Conservation (phyloP, 2,329 filamentous ascomycete genomes). For the Esteya vermicola region DNA sequence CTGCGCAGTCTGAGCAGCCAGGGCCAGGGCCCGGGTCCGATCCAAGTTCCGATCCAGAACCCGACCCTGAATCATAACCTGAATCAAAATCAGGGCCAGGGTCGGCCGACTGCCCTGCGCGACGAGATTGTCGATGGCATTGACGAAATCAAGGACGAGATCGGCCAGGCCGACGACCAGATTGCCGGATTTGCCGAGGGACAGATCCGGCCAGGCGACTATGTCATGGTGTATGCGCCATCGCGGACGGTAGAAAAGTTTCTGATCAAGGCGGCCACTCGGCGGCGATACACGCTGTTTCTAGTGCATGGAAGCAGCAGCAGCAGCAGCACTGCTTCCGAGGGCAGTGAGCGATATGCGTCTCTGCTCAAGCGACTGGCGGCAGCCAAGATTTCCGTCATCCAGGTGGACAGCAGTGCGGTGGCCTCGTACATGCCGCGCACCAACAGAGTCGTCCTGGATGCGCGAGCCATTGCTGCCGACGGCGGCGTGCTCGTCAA, state of each 20-base stretch:
- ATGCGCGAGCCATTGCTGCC: conserved; percentile 73
- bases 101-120: conserved; percentile 54
- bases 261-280: conserved; percentile 70
- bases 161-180: conserved; percentile 84
- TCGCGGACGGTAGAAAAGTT: conserved; percentile 83
- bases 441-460: conserved; percentile 88
- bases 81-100: conserved; percentile 15
- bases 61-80: too few species aligned
- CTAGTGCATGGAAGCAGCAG: conserved; percentile 33
- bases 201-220: conserved; percentile 86
- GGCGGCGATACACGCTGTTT: conserved; percentile 84
- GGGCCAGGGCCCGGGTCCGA: conserved; percentile 7
- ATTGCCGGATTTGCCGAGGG: conserved; percentile 80
- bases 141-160: conserved; percentile 88
- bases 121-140: conserved; percentile 91
- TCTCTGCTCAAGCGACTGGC: conserved; percentile 65
- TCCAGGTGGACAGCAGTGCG: conserved; percentile 71
- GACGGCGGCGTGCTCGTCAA: conserved; percentile 79
- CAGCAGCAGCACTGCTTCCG: conserved; percentile 14
- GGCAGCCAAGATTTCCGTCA: conserved; percentile 64
- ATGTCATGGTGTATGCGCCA: conserved; percentile 78
- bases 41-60: too few species aligned
- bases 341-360: conserved; percentile 20
- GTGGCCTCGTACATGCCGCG: conserved; percentile 89
- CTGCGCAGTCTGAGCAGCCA: conserved; percentile 7